phyloP scores from a whole-genome alignment of 768 basidiomycete genomes.

The Gautieria morchelliformis region DNA sequence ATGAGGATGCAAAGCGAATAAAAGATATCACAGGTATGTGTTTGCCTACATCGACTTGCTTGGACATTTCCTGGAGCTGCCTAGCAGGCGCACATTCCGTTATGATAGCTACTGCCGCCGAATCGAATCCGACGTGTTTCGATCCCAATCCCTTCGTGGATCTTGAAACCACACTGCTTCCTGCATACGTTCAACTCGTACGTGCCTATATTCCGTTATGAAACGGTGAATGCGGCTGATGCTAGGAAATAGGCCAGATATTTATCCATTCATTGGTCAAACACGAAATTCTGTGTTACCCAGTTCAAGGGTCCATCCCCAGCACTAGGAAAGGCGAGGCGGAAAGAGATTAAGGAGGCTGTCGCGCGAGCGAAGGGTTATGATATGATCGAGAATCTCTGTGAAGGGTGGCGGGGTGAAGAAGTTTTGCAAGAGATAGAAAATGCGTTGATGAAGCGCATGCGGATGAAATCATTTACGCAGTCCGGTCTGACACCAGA shows the following conservation, averaged over 20 bases:
- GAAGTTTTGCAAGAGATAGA: not conserved
- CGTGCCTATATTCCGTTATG: conserved; percentile 14
- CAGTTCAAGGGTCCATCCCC: conserved; percentile 69
- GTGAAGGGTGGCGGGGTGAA: not conserved
- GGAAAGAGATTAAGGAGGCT: conserved; percentile 42
- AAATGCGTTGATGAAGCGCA: not conserved
- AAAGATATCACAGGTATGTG: conserved; percentile 61
- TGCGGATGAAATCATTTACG: not conserved
- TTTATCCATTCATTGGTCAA: conserved; percentile 67
- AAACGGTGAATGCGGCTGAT: not conserved
- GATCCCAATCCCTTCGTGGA: conserved; percentile 56
- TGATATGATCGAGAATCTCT: conserved; percentile 2
- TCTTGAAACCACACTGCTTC: conserved; percentile 58
- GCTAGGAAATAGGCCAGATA: conserved; percentile 48
- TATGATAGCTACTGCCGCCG: conserved; percentile 95
- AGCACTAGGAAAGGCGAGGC: conserved; percentile 47
- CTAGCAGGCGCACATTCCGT: conserved; percentile 69
- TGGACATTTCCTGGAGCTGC: not conserved
- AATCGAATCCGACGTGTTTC: conserved; percentile 88
- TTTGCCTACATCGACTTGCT: not conserved
- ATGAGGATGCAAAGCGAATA: conserved; percentile 70
- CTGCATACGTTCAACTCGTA: conserved; percentile 68
- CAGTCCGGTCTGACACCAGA: too few species aligned
- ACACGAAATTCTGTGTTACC: conserved; percentile 79
- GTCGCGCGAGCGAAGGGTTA: conserved; percentile 57